Percentiles rank a stretch among this genome's conserved stretches.
phyloP scores from a whole-genome alignment of 2,329 filamentous ascomycete genomes.

The Verticillium albo-atrum region DNA sequence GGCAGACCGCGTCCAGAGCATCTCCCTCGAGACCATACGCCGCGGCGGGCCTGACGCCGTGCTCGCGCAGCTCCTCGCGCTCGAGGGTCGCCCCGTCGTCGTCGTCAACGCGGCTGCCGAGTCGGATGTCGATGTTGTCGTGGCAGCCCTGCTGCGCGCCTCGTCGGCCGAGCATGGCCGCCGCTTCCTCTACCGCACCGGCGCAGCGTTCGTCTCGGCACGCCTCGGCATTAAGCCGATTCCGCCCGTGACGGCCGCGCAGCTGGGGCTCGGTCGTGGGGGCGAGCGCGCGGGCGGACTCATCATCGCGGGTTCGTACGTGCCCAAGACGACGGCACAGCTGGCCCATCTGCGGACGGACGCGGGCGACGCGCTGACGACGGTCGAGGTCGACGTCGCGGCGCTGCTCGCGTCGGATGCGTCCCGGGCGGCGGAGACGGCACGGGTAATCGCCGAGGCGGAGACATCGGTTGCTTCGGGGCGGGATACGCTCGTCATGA shows the following conservation, averaged over 20 bases:
- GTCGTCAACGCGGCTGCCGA: conserved; percentile 48
- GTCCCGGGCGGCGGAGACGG: conserved; percentile 23
- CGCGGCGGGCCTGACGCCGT: conserved; percentile 37
- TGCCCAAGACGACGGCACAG: conserved; percentile 54
- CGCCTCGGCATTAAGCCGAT: conserved; percentile 47
- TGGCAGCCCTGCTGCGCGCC: conserved; percentile 37
- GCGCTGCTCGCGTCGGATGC: conserved; percentile 36
- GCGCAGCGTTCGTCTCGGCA: conserved; percentile 36
- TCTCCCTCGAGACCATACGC: conserved; percentile 43
- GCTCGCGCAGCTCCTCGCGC: conserved; percentile 29
- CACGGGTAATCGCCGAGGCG: conserved; percentile 22
- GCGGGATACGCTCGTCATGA: conserved; percentile 54
- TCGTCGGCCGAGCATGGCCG: conserved; percentile 13
- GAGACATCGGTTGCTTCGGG: conserved; percentile 35
- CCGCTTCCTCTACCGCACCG: conserved; percentile 31
- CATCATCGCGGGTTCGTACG: conserved; percentile 52
- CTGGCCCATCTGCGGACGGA: conserved; percentile 35
- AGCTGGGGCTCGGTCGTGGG: conserved; percentile 28
- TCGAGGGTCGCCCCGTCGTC: conserved; percentile 29
- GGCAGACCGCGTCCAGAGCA: conserved; percentile 31
- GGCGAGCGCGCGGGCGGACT: conserved; percentile 45
- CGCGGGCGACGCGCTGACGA: conserved; percentile 34
- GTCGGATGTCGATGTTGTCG: conserved; percentile 49
- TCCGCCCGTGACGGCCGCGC: conserved; percentile 40
- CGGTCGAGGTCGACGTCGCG: conserved; percentile 42